Base-by-base conservation (phyloP, 2,329 filamentous ascomycete genomes). In the Cladosporium sp. region DNA sequence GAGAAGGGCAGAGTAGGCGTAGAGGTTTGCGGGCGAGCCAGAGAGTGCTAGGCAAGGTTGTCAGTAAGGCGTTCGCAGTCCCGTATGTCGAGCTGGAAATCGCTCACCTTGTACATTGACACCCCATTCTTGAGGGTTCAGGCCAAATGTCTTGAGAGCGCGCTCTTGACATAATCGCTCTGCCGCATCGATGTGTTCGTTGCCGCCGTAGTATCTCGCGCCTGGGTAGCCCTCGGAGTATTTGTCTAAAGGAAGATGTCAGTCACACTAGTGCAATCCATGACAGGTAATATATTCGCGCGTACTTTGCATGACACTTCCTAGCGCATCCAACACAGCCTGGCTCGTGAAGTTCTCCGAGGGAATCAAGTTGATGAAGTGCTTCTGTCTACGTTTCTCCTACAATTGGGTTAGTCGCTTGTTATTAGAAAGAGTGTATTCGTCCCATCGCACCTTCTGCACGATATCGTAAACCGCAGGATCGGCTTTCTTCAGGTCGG, bases 151-250 rank as follows among this genome's bases (percentile, higher is more conserved):
- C 80, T 96, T 88, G 14, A 98, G 83, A 21, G 95, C 95, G 74
- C 94, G 89, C 77, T 92, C 86, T 81, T 98, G 95, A 80, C 94
- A 98, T 57, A 97, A 83, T 56, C 90, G 84, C 82, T 98, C 94
- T 6, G 94, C 88, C 75, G 92, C 87, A 75, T 98, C 94, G 75
- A 98, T 98, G 79, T 93, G 93, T 80, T 97, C 91, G 79, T 98
- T 98, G 70, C 94, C 94, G 63, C 94, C 94, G 76, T 98, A 98
- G 82, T 98, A 98, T 76, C 94, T 86, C 67, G 94, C 94, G 65
- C 95, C 95, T 34, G 94, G 95, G 75, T 99, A 99, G 60, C 95
- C 95, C 80, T 99, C 95, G 0, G 95, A 98, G 82, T 99, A 99
- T 79, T 99, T 98, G 81, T 98, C 71, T 82, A 8, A 5, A 5